Conservation (phyloP, 148 eudicot species). For the Amaranthus cruentus region DNA sequence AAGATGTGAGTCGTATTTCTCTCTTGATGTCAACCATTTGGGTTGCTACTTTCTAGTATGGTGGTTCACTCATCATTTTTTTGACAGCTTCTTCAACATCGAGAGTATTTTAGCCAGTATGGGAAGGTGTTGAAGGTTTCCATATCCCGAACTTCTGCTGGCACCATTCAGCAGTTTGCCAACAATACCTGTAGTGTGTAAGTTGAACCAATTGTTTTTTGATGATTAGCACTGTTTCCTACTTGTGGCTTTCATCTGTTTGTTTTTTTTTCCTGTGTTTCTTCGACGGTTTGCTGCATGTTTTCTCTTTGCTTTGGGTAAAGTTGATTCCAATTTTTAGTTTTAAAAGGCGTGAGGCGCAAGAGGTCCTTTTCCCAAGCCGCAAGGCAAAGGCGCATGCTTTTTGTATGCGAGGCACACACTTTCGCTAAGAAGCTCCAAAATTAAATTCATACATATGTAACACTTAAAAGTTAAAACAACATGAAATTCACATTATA, state of each 20-base stretch:
- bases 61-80: neutral
- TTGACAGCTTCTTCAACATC: conserved; percentile 73
- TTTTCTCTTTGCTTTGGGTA: neutral
- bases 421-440: too few species aligned
- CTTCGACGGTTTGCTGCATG: neutral
- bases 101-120: conserved; percentile 84
- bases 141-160: conserved; percentile 87
- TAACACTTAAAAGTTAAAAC: too few species aligned
- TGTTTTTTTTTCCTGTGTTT: neutral
- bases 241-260: neutral
- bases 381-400: too few species aligned
- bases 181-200: conserved; percentile 98
- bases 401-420: too few species aligned
- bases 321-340: neutral
- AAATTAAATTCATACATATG: too few species aligned
- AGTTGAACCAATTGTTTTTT: conserved; percentile 23
- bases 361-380: too few species aligned
- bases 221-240: neutral
- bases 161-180: conserved; percentile 86
- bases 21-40: conserved; percentile 5
- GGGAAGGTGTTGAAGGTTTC: conserved; percentile 96
- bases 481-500: too few species aligned
- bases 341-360: too few species aligned
- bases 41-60: conserved; percentile 1
- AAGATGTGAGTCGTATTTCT: conserved; percentile 53